Base-by-base conservation (phyloP, 176 grass and related monocot species). In the Bonia amplexicaulis region DNA sequence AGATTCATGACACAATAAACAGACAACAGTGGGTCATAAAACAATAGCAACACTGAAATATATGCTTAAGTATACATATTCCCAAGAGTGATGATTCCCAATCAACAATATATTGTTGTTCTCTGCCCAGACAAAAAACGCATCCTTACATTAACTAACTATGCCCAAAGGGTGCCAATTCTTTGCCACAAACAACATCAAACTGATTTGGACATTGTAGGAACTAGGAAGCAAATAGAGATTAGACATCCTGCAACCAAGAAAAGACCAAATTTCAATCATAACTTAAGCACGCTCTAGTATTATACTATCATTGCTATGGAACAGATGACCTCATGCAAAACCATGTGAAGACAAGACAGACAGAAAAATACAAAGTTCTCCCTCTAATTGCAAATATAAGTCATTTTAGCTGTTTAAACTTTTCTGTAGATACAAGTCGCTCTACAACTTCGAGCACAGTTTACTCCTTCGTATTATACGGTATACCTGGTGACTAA, bases 1-100 rank as follows among this genome's bases (percentile, higher is more conserved):
- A 76, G 35, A 77, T 74, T 73, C 35, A 78, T 77, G 23, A 57
- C 60, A 52, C 3, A 71, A 71, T 20, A 82, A 82, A 78, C 15
- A 58, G 40, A 61, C 40, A 46, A 52, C 8, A 33, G 14, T 73
- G 11, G 77, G 8, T 55, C n/a, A 33, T 57, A 58, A 74, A 74
- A 69, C 12, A 41, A 22, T 19, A 14, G 7, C 6, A 5, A 48
- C 57, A 74, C 27, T 48, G 20, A 76, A 85, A 77, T 31, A 10
- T 29, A 29, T 83, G 41, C 33, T 77, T 58, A 31, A 76, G 25
- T 44, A 45, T 57, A 26, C 6, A 35, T 73, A 33, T 45, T 22
- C 22, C 19, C 5, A 54, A 3, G 35, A 6, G 54, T 69, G 15
- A 66, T 73, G 46, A 80, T 65, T 66, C 54, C 20, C 27, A 81